phyloP scores from a whole-genome alignment of 2,329 filamentous ascomycete species.

The Mariannaea elegans region DNA sequence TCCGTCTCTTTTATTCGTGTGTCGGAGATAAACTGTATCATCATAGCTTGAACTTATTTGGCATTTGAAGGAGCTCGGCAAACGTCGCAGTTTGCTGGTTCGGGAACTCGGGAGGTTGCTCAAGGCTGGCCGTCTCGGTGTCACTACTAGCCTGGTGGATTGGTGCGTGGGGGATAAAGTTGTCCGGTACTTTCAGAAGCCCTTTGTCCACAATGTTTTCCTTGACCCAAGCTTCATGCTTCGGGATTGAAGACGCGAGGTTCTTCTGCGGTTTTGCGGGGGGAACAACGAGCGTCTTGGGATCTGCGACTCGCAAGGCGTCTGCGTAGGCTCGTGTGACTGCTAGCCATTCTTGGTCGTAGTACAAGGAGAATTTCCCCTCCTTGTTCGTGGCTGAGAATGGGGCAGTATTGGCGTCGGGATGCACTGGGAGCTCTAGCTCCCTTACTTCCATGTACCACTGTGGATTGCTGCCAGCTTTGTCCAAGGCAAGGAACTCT shows the following conservation, averaged over 20 bases:
- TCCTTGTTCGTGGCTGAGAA: constrained; percentile 50
- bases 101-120: constrained; percentile 79
- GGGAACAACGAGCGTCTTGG: constrained; percentile 69
- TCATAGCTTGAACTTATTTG: constrained; percentile 18
- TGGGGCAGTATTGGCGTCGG: constrained; percentile 2
- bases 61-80: constrained; percentile 70
- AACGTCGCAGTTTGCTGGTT: constrained; percentile 86
- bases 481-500: constrained; percentile 88
- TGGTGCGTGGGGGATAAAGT: constrained; percentile 82
- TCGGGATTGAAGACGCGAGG: background rate
- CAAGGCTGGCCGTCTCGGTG: constrained; percentile 59
- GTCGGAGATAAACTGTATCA: no score
- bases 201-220: constrained; percentile 71
- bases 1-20: no score
- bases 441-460: constrained; percentile 74
- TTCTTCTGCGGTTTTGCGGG: constrained; percentile 67
- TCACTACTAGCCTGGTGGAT: constrained; percentile 62
- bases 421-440: constrained; percentile 45
- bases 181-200: constrained; percentile 74
- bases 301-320: constrained; percentile 70
- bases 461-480: constrained; percentile 83
- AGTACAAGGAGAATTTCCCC: constrained; percentile 63
- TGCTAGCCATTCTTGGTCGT: constrained; percentile 94
- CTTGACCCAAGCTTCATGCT: constrained; percentile 74
- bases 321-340: constrained; percentile 83